A percentile compares a stretch with the other conserved stretches of the same genome.
Evolutionary conservation across 805 yeast species (phyloP).

Genomic region (Zygosaccharomyces gambellarensis): DNA sequence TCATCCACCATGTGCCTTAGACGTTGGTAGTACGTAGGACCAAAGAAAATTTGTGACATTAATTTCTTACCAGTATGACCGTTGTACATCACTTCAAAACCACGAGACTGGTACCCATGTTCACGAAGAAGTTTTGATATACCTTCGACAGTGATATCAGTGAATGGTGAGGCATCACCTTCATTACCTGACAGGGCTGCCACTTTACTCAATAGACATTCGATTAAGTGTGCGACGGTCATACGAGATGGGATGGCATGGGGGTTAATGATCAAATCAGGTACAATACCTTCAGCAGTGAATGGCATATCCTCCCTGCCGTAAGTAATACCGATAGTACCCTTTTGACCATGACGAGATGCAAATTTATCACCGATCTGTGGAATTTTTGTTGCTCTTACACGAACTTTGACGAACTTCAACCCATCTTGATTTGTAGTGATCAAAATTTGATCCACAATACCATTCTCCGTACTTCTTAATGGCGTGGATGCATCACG

Average conservation of each 20-base stretch:
- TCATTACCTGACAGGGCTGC: constrained; percentile 92
- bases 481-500: constrained; percentile 98
- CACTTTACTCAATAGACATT: constrained; percentile 92
- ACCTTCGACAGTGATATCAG: constrained; percentile 97
- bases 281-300: constrained; percentile 90
- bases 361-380: constrained; percentile 99
- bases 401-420: constrained; percentile 94
- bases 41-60: constrained; percentile 98
- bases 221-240: constrained; percentile 99
- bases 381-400: constrained; percentile 97
- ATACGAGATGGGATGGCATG: constrained; percentile 99
- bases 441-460: constrained; percentile 93
- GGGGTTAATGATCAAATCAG: constrained; percentile 95
- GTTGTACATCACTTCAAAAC: constrained; percentile 96
- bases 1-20: constrained; percentile 99
- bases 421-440: constrained; percentile 98
- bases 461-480: constrained; percentile 95
- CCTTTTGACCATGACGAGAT: constrained; percentile 99
- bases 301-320: constrained; percentile 99
- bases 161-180: constrained; percentile 99
- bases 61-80: constrained; percentile 98
- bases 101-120: constrained; percentile 96
- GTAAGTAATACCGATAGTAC: constrained; percentile 98
- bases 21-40: constrained; percentile 99
- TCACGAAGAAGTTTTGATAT: constrained; percentile 87